Evolutionary conservation across 495 filamentous ascomycete species (phyloP), one percentile per base, ranked within the genome.

Genomic region (Cercophora newfieldiana): DNA sequence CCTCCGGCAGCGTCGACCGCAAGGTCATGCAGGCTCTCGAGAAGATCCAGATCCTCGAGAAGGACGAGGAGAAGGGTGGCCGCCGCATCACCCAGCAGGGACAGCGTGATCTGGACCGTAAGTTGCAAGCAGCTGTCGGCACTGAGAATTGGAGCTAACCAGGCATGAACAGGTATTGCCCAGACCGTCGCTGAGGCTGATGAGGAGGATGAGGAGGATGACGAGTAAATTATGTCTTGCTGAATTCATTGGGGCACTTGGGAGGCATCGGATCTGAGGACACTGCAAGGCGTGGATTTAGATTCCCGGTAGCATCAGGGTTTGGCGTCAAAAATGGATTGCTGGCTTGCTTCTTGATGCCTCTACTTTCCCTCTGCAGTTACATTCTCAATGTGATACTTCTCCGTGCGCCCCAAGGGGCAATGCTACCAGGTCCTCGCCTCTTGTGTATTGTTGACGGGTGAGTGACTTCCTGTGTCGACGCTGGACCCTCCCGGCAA

Each of bases 41-140:
- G 91, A 97, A 97, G 89, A 97, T 99, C 78, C 93, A 94, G 79
- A 92, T 99, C 72, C 83, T 99, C 61, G 95, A 99, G 90, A 80
- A 87, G 76, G 92, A 97, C 77, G 94, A 96, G 87, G 94, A 97
- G 60, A 95, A 94, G 87, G 95, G 95, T 83, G 95, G 95, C 72
- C 90, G 95, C 72, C 87, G 95, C 73, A 98, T 98, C 80, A 97
- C 95, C 73, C 93, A 98, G 85, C 86, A 87, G 75, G 95, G 95
- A 70, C 95, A 97, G 86, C 91, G 95, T 80, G 95, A 99, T 93
- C 86, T 99, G 84, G 95, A 97, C 85, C 94, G 95, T 91, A 75
- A 68, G 74, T 69, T 24, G 30, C 48, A 21, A 1, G 28, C 19
- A 18, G 18, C 28, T 25, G 14, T 18, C n/a, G 25, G 12, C 1